These are phyloP conservation scores for Blastobotrys aristatus DNA, from an alignment of 1,139 yeast species.

Conservation along the genomic window DNA sequence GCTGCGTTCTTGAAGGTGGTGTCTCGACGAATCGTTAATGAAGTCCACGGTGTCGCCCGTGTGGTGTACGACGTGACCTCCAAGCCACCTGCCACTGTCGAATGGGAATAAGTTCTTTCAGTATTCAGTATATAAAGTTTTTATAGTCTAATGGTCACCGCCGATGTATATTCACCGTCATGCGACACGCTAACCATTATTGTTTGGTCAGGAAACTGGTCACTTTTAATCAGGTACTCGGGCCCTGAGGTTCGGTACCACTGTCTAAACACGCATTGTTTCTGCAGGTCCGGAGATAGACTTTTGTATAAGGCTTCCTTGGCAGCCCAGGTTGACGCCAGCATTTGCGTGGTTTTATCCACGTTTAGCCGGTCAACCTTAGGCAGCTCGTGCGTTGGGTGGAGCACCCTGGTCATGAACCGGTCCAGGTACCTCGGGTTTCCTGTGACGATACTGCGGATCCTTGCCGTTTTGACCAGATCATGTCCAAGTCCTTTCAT, in stretches of 20 bases:
- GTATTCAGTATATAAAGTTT: too few species aligned
- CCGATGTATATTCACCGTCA: constrained; percentile 49
- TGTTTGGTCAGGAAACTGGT: constrained; percentile 37
- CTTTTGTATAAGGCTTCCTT: constrained; percentile 74
- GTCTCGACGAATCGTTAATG: constrained; percentile 95
- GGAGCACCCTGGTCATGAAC: constrained; percentile 47
- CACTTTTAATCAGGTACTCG: constrained; percentile 10
- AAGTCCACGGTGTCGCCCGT: constrained; percentile 98
- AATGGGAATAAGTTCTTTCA: constrained; percentile 99
- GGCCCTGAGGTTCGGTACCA: constrained; percentile 47
- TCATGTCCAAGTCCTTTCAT: constrained; percentile 58
- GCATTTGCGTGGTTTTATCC: constrained; percentile 21
- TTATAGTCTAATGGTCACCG: constrained; percentile 29
- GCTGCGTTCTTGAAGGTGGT: constrained; percentile 88
- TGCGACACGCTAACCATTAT: constrained; percentile 59
- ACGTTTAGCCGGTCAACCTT: constrained; percentile 27
- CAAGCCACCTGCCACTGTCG: constrained; percentile 99
- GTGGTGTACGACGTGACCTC: constrained; percentile 98
- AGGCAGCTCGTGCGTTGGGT: constrained; percentile 45
- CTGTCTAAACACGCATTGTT: constrained; percentile 47
- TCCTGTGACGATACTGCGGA: constrained; percentile 40
- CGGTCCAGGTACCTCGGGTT: constrained; percentile 34
- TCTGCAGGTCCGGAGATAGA: constrained; percentile 47
- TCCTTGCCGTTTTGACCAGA: constrained; percentile 48
- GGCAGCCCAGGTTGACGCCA: constrained; percentile 68